Evolutionary conservation across 2,329 filamentous ascomycete genomes (phyloP).

Genomic region (Blastomyces silverae): DNA sequence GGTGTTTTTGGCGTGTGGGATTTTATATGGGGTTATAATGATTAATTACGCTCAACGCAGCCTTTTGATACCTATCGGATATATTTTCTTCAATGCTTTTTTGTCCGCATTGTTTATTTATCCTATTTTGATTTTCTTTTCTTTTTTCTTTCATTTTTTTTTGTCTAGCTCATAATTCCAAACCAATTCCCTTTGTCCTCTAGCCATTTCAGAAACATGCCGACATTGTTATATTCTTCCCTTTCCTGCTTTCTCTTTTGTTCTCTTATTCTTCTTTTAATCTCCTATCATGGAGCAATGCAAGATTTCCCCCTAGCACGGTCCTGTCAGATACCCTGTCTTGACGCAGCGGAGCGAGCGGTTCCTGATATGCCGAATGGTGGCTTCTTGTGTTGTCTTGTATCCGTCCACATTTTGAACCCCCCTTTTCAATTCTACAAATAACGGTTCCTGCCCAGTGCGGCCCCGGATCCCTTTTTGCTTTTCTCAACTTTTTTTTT

Average conservation of each 20-base stretch:
- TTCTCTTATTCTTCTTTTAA: neutral
- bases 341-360: neutral
- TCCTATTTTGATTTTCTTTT: neutral
- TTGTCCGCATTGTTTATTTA: neutral
- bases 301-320: neutral
- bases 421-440: neutral
- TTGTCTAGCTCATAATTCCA: neutral
- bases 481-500: neutral
- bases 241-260: neutral
- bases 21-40: neutral
- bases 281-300: neutral
- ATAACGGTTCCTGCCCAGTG: neutral
- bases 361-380: neutral
- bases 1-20: neutral
- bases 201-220: neutral
- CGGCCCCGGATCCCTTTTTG: neutral
- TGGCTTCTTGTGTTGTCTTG: neutral
- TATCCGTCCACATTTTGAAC: neutral
- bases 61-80: neutral
- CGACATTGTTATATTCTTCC: neutral
- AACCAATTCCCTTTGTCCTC: neutral
- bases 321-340: neutral
- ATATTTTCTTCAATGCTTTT: neutral
- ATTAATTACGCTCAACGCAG: constrained; percentile 5
- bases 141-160: neutral